Percentiles rank a stretch among this genome's conserved stretches.
phyloP scores from a whole-genome alignment of 495 filamentous ascomycete species.

The Trichoderma reesei region DNA sequence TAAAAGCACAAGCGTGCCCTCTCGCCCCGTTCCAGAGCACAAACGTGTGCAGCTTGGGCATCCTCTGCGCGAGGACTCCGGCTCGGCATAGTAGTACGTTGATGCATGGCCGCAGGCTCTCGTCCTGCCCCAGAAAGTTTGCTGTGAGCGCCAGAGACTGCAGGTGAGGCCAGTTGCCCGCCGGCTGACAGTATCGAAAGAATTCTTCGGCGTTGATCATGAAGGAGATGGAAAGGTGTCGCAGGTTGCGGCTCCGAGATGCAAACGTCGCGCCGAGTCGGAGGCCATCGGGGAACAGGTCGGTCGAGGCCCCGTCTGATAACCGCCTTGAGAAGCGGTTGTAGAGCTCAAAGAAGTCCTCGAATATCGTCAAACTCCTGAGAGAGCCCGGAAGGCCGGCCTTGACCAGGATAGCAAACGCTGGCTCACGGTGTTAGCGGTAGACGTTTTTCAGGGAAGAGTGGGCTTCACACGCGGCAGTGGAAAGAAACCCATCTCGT shows the following conservation, averaged over 20 bases:
- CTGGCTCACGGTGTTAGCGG: neutral
- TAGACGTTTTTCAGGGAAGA: too few species aligned
- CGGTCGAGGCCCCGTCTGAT: too few species aligned
- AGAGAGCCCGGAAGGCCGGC: neutral
- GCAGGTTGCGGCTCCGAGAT: neutral
- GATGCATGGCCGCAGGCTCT: neutral
- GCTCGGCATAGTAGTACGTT: neutral
- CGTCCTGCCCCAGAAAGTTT: neutral
- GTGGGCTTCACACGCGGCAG: too few species aligned
- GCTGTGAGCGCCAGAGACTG: neutral
- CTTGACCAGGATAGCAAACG: neutral
- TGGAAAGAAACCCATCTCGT: too few species aligned
- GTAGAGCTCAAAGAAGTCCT: neutral
- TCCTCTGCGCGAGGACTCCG: conserved; percentile 9
- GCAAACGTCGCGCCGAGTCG: neutral
- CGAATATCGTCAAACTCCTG: neutral
- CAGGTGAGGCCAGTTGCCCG: neutral
- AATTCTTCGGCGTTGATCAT: neutral
- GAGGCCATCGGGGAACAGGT: neutral
- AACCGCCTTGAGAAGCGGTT: neutral
- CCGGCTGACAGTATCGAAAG: neutral
- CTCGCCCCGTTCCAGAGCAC: conserved; percentile 23
- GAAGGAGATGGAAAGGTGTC: neutral
- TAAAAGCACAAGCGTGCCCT: conserved; percentile 23
- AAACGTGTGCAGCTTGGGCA: conserved; percentile 23